Evolutionary conservation across 768 basidiomycete species (phyloP).

Genomic region (Auricularia cornea): DNA sequence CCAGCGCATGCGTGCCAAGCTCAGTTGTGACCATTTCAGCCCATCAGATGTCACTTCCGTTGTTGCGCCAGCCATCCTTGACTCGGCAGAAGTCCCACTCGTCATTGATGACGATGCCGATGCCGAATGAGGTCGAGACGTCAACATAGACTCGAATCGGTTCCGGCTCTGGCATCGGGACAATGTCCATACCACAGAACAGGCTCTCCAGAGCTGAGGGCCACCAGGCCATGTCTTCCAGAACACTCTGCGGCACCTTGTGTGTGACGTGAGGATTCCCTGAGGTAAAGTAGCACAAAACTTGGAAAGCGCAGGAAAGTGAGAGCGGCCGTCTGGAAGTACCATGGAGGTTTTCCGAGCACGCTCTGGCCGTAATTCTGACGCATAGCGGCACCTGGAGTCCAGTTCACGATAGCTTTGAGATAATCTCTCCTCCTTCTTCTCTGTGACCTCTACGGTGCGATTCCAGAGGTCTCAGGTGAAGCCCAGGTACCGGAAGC

Average conservation of each 20-base stretch:
- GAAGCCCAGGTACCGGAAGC: not conserved
- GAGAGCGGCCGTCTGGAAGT: constrained; percentile 18
- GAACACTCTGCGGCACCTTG: not conserved
- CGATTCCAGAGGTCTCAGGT: not conserved
- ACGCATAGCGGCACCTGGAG: constrained; percentile 3
- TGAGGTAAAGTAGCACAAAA: not conserved
- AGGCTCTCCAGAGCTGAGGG: not conserved
- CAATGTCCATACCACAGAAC: constrained; percentile 11
- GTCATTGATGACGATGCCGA: constrained; percentile 29
- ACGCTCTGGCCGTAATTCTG: constrained; percentile 18
- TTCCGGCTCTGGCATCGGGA: constrained; percentile 5
- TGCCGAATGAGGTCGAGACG: constrained; percentile 32
- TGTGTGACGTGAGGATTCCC: not conserved
- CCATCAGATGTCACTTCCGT: constrained; percentile 33
- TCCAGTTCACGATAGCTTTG: not conserved
- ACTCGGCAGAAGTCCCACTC: constrained; percentile 35
- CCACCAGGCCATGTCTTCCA: not conserved
- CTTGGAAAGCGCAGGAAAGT: constrained; percentile 11
- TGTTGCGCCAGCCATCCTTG: constrained; percentile 20
- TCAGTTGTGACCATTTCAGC: constrained; percentile 39
- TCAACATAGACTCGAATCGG: constrained; percentile 31
- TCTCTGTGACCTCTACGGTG: not conserved
- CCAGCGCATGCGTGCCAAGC: constrained; percentile 27
- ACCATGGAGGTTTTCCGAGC: constrained; percentile 24
- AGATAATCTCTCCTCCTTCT: not conserved